Base-by-base conservation (phyloP, 2,329 filamentous ascomycete genomes). In the Ramularia endophylla region DNA sequence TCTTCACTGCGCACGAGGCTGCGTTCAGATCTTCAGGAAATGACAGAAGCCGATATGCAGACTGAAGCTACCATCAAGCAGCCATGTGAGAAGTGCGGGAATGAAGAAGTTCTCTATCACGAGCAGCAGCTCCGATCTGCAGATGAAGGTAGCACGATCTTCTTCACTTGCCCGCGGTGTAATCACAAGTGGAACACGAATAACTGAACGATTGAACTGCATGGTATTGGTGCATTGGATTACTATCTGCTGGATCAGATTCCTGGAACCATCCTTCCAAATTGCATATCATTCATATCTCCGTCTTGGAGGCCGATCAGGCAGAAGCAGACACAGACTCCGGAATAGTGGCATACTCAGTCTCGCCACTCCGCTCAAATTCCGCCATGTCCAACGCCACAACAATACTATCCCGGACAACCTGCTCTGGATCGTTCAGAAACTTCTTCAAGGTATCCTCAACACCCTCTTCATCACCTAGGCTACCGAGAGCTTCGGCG, bases 361-460 rank as follows among this genome's bases (percentile, higher is more conserved):
- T 71, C 66, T 95, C 80, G 30, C 86, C 85, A 54, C 81, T 85
- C 71, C 85, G 87, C 73, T 98, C 92, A 59, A 87, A 95, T 61
- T 95, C 90, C 8, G 89, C 92, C 87, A 98, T 98, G 65, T 98
- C 92, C 52, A 98, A 73, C 32, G 92, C 92, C 41, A 98, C 92
- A 55, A 95, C 80, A 28, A 95, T 82, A 65, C 90, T 97, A 61
- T 98, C 92, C 45, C 88, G 80, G 30, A 98, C 92, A 5, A 98
- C 89, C 63, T 86, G 80, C 66, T 97, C 90, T 47, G 87, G 80
- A 63, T 98, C 94, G 50, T 95, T 71, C 51, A 97, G 68, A 67
- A 95, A 97, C 50, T 73, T 75, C 66, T 79, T 87, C 59, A 98
- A 64, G 3, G 80, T 83, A 41, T 87, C 86, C 61, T 95, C 89